Base-by-base conservation (phyloP, 2,329 filamentous ascomycete genomes). In the Lecanicillium sp. region DNA sequence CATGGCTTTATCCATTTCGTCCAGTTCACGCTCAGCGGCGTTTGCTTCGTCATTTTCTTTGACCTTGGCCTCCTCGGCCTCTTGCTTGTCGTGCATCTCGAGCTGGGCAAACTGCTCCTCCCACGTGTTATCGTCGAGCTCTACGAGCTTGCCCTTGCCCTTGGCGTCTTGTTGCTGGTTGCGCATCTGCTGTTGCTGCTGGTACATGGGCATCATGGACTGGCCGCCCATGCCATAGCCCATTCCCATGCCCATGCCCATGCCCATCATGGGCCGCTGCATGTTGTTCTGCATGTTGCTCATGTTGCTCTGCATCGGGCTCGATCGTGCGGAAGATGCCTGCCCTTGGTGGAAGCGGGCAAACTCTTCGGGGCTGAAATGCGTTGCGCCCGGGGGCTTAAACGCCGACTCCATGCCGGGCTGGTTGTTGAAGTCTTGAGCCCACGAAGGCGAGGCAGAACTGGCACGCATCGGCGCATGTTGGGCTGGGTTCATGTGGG, bases 21-120 rank as follows among this genome's bases (percentile, higher is more conserved):
- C 81, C 51, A 96, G 73, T 68, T 96, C 89, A 44, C 76, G 75
- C 67, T 94, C 88, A 51, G 90, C 85, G 14, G 83, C 83, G 43
- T 72, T 71, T 45, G 64, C 63, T 47, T 85, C 82, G 38, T 85
- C 84, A 29, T 60, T 69, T 49, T 48, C 51, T 19, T 81, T 78
- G 29, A 80, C 80, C 28, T 62, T 59, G 22, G 22, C 22, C 39
- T 67, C 67, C 50, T 70, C 67, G 38, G 65, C 60, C 35, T 71
- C 67, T 45, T 71, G 60, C 51, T 73, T 64, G 54, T 81, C 74
- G 44, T 80, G 70, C 45, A 82, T 65, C 57, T 90, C 86, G 57
- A 95, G 80, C 61, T 92, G 79, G 41, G 87, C 85, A 60, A 98
- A 98, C 60, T 96, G 88, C 51, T 88, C 86, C 63, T 96, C 90